Evolutionary conservation across 768 basidiomycete genomes (phyloP).

Genomic region (Flagelloscypha sp.): DNA sequence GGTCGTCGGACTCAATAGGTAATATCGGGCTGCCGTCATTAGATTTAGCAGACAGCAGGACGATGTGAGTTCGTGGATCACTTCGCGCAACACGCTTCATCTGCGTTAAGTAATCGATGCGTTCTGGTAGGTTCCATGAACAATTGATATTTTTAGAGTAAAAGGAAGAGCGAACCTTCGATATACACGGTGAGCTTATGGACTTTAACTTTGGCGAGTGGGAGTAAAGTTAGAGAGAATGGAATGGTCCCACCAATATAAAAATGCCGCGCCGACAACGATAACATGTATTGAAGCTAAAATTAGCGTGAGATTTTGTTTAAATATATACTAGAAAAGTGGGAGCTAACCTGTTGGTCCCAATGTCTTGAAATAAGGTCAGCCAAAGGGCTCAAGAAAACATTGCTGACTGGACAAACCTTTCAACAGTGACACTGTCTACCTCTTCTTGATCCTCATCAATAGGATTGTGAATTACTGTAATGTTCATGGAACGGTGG

Average conservation of each 20-base stretch:
- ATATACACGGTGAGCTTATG: conserved; percentile 64
- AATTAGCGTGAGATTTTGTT: too few relatives aligned
- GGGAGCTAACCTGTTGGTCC: too few relatives aligned
- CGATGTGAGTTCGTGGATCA: conserved; percentile 52
- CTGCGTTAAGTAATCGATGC: conserved; percentile 73
- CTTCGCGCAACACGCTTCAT: conserved; percentile 60
- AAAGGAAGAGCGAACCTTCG: conserved; percentile 68
- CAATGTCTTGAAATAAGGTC: too few relatives aligned
- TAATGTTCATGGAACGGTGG: conserved; percentile 52
- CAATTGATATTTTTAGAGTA: background rate
- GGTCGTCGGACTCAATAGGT: conserved; percentile 67
- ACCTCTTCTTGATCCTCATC: too few relatives aligned
- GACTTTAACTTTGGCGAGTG: conserved; percentile 75
- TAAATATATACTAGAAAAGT: too few relatives aligned
- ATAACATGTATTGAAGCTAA: conserved; percentile 72
- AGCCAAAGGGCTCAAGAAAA: too few relatives aligned
- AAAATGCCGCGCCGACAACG: conserved; percentile 67
- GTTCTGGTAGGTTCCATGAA: conserved; percentile 48
- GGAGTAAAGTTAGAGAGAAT: conserved; percentile 72
- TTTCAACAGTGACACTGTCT: too few relatives aligned
- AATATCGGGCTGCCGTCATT: conserved; percentile 54
- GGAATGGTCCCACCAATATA: conserved; percentile 79
- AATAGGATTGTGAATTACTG: too few relatives aligned
- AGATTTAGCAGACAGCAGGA: conserved; percentile 56
- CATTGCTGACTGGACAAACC: too few relatives aligned